phyloP scores from a whole-genome alignment of 1,284 basidiomycete species.

The Mycena citricolor region DNA sequence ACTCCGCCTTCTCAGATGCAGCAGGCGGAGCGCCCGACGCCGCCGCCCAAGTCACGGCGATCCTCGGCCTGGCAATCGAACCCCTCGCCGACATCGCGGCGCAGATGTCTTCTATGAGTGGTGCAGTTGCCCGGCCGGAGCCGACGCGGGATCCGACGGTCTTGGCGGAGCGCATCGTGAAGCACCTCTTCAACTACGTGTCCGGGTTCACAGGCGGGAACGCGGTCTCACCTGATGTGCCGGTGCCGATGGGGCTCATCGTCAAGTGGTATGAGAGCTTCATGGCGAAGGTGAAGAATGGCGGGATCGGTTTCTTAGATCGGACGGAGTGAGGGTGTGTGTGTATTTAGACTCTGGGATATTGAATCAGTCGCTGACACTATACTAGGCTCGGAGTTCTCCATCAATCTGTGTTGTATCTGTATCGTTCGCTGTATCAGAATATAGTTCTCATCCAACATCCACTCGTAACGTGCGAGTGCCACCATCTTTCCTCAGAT shows the following conservation, averaged over 20 bases:
- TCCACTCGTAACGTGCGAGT: too few species aligned
- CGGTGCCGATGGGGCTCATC: slow-evolving; percentile 75
- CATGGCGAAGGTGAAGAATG: slow-evolving; percentile 67
- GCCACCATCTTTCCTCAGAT: too few species aligned
- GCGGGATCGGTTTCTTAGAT: slow-evolving; percentile 76
- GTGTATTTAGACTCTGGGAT: too few species aligned
- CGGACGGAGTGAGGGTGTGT: slow-evolving; percentile 43
- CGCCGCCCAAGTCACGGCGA: slow-evolving; percentile 55
- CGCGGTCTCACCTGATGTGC: slow-evolving; percentile 56
- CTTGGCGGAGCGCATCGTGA: slow-evolving; percentile 66
- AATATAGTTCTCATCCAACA: too few species aligned
- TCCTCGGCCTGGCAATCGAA: slow-evolving; percentile 72
- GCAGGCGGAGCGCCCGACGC: slow-evolving; percentile 33
- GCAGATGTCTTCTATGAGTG: slow-evolving; percentile 51
- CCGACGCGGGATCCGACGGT: slow-evolving; percentile 33
- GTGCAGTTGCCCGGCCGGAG: slow-evolving; percentile 31
- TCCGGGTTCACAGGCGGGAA: slow-evolving; percentile 68
- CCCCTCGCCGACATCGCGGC: slow-evolving; percentile 58
- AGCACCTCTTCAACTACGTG: slow-evolving; percentile 82
- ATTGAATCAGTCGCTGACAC: too few species aligned
- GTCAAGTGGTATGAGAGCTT: slow-evolving; percentile 84
- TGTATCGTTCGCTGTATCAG: too few species aligned
- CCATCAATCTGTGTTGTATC: too few species aligned
- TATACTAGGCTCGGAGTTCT: too few species aligned
- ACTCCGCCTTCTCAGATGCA: slow-evolving; percentile 53